Evolutionary conservation across 371 early-diverging fungal genomes (phyloP).

Genomic region (Chytridium lagenaria): DNA sequence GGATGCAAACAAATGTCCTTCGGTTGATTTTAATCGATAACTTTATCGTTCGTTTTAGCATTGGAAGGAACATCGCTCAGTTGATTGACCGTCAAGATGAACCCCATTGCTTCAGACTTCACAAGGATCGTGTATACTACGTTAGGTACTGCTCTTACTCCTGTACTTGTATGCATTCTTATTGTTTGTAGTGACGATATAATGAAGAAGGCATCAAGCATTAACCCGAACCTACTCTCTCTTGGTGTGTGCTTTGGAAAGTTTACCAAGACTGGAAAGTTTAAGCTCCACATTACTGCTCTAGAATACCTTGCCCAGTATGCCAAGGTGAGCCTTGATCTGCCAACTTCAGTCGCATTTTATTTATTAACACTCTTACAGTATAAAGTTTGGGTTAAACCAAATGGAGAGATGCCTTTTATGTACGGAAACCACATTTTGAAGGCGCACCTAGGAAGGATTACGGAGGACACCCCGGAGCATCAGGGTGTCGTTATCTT

Average conservation of each 20-base stretch:
- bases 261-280: constrained; percentile 97
- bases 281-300: constrained; percentile 94
- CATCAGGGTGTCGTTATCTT: constrained; percentile 97
- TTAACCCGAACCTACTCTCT: constrained; percentile 87
- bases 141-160: constrained; percentile 63
- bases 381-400: constrained; percentile 98
- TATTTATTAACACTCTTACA: constrained; percentile 33
- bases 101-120: constrained; percentile 93
- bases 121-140: constrained; percentile 93
- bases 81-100: constrained; percentile 95
- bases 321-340: constrained; percentile 92
- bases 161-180: not conserved
- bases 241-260: constrained; percentile 98
- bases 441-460: constrained; percentile 96
- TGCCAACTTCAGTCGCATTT: no score
- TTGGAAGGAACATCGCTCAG: constrained; percentile 94
- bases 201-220: constrained; percentile 83
- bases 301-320: constrained; percentile 94
- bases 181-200: constrained; percentile 74
- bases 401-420: constrained; percentile 99
- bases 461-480: constrained; percentile 97
- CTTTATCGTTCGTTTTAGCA: constrained; percentile 61
- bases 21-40: not conserved
- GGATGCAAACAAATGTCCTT: not conserved
- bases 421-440: constrained; percentile 99